Conservation (phyloP, 2,329 filamentous ascomycete species). For the Verticillium dahliae region DNA sequence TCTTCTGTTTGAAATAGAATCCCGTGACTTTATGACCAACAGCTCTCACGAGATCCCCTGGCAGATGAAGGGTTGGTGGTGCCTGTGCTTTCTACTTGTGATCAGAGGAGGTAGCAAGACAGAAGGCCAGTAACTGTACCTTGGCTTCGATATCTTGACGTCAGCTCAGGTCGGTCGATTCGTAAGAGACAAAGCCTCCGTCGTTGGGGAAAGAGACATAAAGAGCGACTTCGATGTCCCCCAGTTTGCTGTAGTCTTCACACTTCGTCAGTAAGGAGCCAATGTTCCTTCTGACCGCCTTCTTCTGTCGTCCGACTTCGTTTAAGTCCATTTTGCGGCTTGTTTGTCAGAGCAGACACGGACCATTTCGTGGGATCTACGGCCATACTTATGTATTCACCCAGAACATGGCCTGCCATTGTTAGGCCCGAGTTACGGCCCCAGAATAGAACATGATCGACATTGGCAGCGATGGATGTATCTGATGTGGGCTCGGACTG, state of each 20-base stretch:
- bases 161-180: background rate
- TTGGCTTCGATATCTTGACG: background rate
- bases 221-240: background rate
- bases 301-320: background rate
- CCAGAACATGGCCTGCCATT: background rate
- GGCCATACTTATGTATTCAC: background rate
- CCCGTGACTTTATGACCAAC: background rate
- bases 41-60: background rate
- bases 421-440: background rate
- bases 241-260: background rate
- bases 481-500: too few relatives aligned
- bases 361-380: background rate
- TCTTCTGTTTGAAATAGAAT: background rate
- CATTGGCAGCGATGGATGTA: background rate
- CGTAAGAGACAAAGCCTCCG: background rate
- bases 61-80: background rate
- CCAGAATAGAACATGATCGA: background rate
- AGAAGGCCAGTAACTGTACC: background rate
- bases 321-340: background rate
- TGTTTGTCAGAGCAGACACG: background rate
- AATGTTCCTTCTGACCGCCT: background rate
- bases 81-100: background rate
- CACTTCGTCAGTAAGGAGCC: background rate
- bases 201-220: background rate
- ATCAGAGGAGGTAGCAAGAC: background rate